These are phyloP conservation scores for Microdochium nivale DNA, from an alignment of 2,329 filamentous ascomycete species.

Conservation along the genomic window DNA sequence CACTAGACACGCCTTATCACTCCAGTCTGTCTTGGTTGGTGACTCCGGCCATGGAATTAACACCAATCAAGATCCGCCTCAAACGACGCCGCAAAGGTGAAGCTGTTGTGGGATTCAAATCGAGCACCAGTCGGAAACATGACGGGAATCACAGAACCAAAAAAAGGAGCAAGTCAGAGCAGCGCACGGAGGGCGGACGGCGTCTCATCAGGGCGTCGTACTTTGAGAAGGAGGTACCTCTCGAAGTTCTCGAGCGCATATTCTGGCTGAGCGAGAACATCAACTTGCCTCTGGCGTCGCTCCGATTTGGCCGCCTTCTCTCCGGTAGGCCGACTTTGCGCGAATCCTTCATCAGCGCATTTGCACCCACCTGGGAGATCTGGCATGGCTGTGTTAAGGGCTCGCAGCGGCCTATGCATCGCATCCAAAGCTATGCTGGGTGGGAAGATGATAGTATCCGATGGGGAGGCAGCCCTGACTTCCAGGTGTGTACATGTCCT, in stretches of 20 bases:
- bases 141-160: constrained; percentile 3
- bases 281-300: constrained; percentile 34
- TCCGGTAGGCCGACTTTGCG: constrained; percentile 26
- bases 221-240: constrained; percentile 30
- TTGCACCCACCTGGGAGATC: constrained; percentile 29
- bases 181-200: constrained; percentile 38
- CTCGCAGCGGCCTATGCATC: background rate
- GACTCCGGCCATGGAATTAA: constrained; percentile 31
- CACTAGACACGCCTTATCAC: too few relatives aligned
- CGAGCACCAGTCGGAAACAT: background rate
- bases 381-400: constrained; percentile 25
- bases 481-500: constrained; percentile 30
- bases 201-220: constrained; percentile 16
- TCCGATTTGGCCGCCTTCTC: constrained; percentile 34
- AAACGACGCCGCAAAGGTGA: constrained; percentile 25
- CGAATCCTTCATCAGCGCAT: constrained; percentile 25
- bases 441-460: constrained; percentile 20
- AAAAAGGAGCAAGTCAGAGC: constrained; percentile 40
- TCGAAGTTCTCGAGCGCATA: constrained; percentile 45
- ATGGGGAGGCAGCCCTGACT: constrained; percentile 27
- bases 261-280: constrained; percentile 40
- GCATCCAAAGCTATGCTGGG: constrained; percentile 7
- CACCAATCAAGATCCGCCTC: constrained; percentile 37
- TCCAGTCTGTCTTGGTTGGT: too few relatives aligned
- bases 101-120: background rate